A percentile compares a stretch with the other conserved stretches of the same genome.
Evolutionary conservation across 2,329 filamentous ascomycete species (phyloP).

Genomic region (Trichophyton benhamiae): DNA sequence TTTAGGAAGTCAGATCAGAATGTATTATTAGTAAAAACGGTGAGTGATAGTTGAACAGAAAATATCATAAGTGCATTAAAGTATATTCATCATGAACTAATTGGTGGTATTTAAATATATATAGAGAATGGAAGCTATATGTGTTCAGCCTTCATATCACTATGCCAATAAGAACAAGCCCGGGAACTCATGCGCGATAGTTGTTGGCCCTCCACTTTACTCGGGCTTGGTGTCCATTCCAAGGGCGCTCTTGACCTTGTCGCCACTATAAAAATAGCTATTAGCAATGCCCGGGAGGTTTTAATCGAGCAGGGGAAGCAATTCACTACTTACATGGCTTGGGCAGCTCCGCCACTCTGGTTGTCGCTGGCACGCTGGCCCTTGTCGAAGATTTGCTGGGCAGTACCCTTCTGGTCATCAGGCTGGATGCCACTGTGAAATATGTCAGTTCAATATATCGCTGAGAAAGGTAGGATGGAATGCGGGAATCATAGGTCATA

Average conservation of each 20-base stretch:
- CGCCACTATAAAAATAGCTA: slow-evolving; percentile 20
- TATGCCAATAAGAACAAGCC: neutral
- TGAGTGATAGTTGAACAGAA: too few relatives aligned
- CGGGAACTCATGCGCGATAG: neutral
- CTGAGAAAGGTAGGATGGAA: neutral
- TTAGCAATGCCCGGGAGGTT: neutral
- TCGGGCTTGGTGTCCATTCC: slow-evolving; percentile 21
- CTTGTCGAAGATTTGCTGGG: slow-evolving; percentile 43
- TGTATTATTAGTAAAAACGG: neutral
- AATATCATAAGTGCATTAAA: neutral
- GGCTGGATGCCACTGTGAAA: slow-evolving; percentile 33
- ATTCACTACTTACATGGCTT: slow-evolving; percentile 28
- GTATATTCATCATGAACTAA: slow-evolving; percentile 1
- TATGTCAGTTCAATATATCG: neutral
- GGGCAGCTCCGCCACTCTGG: slow-evolving; percentile 27
- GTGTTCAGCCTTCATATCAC: neutral
- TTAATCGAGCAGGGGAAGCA: neutral
- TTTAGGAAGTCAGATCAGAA: neutral
- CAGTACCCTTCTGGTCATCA: slow-evolving; percentile 44
- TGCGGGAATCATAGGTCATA: slow-evolving; percentile 16
- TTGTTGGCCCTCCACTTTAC: neutral
- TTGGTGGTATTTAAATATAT: neutral
- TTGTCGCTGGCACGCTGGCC: slow-evolving; percentile 35
- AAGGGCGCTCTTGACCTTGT: slow-evolving; percentile 35
- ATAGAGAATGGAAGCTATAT: neutral